Percentiles rank a stretch among this genome's conserved stretches.
Conservation (phyloP, 257 asterid genomes). For the Cruciata laevipes region DNA sequence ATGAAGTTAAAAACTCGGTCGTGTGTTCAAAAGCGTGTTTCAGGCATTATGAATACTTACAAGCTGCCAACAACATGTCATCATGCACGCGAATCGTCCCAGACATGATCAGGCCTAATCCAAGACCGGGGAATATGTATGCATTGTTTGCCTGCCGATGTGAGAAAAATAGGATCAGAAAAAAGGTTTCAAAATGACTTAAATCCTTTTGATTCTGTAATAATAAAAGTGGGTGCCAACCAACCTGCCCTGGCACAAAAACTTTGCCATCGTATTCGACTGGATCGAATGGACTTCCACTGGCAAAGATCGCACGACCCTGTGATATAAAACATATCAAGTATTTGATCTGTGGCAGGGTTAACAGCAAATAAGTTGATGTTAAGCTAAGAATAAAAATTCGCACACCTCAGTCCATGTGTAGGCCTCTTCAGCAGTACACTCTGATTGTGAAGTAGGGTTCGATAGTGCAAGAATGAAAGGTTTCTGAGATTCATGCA, state of each 20-base stretch:
- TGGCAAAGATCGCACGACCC: constrained; percentile 83
- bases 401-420: constrained; percentile 66
- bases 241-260: constrained; percentile 81
- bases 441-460: constrained; percentile 90
- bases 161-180: neutral
- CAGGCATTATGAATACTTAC: constrained; percentile 39
- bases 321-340: constrained; percentile 13
- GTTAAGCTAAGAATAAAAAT: neutral
- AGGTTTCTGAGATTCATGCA: constrained; percentile 53
- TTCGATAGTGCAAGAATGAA: constrained; percentile 77
- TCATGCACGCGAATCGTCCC: constrained; percentile 91
- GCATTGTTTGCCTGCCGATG: constrained; percentile 79
- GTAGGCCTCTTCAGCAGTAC: constrained; percentile 95
- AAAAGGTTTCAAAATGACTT: neutral
- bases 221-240: constrained; percentile 10
- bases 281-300: constrained; percentile 92
- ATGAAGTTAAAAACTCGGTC: neutral
- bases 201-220: neutral
- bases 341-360: constrained; percentile 5
- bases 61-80: constrained; percentile 78
- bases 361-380: neutral
- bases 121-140: constrained; percentile 93
- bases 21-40: neutral
- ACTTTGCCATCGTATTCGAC: constrained; percentile 62
- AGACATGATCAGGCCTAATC: constrained; percentile 86